phyloP scores from a whole-genome alignment of 495 filamentous ascomycete genomes.

The Rusavskia elegans region DNA sequence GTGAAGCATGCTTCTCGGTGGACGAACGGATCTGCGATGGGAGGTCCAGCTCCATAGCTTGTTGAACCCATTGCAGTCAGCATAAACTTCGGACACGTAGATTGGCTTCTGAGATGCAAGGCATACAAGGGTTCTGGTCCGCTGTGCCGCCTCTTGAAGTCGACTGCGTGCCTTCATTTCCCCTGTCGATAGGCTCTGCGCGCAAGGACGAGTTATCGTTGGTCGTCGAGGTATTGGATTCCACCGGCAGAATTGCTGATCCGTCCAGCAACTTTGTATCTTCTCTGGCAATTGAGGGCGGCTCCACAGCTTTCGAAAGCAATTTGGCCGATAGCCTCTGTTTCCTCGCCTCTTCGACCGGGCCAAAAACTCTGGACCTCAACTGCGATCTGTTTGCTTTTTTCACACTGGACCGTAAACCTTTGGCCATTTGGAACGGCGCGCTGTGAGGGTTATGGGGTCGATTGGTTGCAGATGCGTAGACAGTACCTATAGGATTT shows the following conservation, averaged over 20 bases:
- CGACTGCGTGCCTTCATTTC: too few species aligned
- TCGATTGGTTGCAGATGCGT: too few species aligned
- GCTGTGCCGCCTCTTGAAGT: too few species aligned
- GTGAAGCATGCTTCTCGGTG: not conserved
- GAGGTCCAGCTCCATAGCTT: not conserved
- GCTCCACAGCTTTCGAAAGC: conserved; percentile 53
- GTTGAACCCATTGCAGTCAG: too few species aligned
- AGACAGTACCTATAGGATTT: too few species aligned
- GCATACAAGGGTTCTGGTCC: too few species aligned
- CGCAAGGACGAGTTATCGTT: too few species aligned
- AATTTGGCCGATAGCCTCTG: conserved; percentile 69
- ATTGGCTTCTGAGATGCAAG: too few species aligned
- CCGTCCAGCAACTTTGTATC: not conserved
- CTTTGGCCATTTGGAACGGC: conserved; percentile 56
- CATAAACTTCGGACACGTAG: too few species aligned
- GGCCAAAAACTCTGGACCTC: conserved; percentile 63
- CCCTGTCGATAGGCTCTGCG: too few species aligned
- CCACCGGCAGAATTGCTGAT: not conserved
- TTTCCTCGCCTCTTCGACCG: conserved; percentile 56
- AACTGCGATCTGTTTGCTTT: conserved; percentile 67
- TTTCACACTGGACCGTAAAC: conserved; percentile 51
- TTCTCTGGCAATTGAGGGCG: conserved; percentile 12
- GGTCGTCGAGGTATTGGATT: too few species aligned
- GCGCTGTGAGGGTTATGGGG: not conserved
- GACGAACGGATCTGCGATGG: not conserved